phyloP scores from a whole-genome alignment of 75 land plant genomes.

The Pinus tabuliformis region DNA sequence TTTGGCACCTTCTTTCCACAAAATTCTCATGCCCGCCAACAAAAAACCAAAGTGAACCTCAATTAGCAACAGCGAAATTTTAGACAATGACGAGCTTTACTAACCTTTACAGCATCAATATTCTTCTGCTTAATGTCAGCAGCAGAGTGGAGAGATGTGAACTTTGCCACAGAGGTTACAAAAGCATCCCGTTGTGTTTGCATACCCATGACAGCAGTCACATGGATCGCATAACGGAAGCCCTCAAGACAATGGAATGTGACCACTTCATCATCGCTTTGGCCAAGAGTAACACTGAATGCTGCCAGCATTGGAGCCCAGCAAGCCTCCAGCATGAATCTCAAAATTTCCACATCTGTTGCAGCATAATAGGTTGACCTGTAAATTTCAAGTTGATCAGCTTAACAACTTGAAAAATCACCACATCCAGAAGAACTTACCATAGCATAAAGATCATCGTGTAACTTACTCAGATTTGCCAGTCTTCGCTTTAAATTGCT shows the following conservation, averaged over 20 bases:
- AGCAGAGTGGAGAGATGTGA: conserved; percentile 75
- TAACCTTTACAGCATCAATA: conserved; percentile 79
- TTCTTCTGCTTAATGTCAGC: conserved; percentile 88
- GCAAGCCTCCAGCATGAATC: conserved; percentile 74
- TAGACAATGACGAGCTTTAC: background rate
- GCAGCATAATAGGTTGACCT: conserved; percentile 71
- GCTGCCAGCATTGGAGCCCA: conserved; percentile 94
- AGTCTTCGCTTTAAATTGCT: conserved; percentile 74
- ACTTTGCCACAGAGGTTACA: conserved; percentile 78
- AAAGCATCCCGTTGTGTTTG: conserved; percentile 86
- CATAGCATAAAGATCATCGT: background rate
- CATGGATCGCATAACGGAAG: conserved; percentile 74
- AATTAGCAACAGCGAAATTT: background rate
- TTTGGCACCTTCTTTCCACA: background rate
- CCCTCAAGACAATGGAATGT: conserved; percentile 65
- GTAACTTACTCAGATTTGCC: conserved; percentile 71
- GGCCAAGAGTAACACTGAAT: conserved; percentile 79
- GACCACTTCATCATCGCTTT: conserved; percentile 59
- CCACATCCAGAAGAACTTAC: background rate
- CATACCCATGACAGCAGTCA: conserved; percentile 76
- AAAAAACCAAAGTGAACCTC: background rate
- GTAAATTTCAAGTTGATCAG: conserved; percentile 11
- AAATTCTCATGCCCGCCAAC: background rate
- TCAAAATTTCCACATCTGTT: conserved; percentile 60
- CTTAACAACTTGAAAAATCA: background rate